A percentile compares a stretch with the other conserved stretches of the same genome.
Evolutionary conservation across 164 flowering plant genomes (phyloP).

Genomic region (Liriodendron chinense): DNA sequence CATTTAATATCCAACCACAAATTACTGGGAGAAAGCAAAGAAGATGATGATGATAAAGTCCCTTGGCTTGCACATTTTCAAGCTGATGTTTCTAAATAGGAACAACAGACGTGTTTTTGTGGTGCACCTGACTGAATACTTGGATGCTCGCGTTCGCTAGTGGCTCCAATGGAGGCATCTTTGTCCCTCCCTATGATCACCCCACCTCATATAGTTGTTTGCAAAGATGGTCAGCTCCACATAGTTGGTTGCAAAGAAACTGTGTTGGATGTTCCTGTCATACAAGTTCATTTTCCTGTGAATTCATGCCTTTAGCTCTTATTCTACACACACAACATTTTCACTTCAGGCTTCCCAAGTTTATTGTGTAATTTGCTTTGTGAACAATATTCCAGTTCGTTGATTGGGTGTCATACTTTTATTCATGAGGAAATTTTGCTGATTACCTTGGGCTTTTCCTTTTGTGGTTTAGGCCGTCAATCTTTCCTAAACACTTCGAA

Average conservation of each 20-base stretch:
- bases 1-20: too few relatives aligned
- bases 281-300: too few relatives aligned
- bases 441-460: neutral
- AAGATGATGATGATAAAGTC: too few relatives aligned
- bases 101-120: neutral
- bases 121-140: neutral
- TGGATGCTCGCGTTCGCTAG: neutral
- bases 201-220: too few relatives aligned
- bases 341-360: neutral
- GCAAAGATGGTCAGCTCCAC: too few relatives aligned
- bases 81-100: too few relatives aligned
- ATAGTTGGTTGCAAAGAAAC: too few relatives aligned
- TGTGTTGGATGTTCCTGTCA: too few relatives aligned
- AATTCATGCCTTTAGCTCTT: neutral
- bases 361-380: too few relatives aligned
- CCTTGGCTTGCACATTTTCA: too few relatives aligned
- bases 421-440: neutral
- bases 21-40: too few relatives aligned
- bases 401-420: neutral
- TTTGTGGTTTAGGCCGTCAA: conserved; percentile 47
- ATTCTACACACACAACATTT: neutral
- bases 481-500: conserved; percentile 74
- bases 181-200: neutral
- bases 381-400: neutral
- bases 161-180: too few relatives aligned